Base-by-base conservation (phyloP, 2,329 filamentous ascomycete species). In the Bipolaris cookei region DNA sequence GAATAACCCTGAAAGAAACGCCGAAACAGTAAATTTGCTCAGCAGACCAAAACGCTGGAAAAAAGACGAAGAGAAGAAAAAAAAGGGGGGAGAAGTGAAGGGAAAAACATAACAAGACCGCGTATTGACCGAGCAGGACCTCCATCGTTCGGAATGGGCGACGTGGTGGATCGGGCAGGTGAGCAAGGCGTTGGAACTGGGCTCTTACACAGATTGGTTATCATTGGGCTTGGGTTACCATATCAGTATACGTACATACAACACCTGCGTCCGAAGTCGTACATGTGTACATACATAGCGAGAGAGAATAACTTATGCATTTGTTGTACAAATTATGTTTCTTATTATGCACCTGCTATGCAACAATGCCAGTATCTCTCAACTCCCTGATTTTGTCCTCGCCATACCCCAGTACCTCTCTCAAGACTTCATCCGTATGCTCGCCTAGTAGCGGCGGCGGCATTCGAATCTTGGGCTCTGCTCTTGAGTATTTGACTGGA, bases 401-500 rank as follows among this genome's bases (percentile, higher is more conserved):
- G 5, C 48, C 60, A 18, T 66, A 68, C 3, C 66, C 74, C 28
- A 76, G 49, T 34, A 73, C 39, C 43, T 74, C 67, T 23, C 59
- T 70, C 35, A 76, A 38, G 4, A 76, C 65, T 51, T 76, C 72
- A 51, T 71, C 66, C 0, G 73, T 76, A 57, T 76, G 73, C 56
- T 75, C 60, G 5, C 74, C 95, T 41, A 98, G 77, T n/a, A 89
- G 88, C 1, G 95, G 95, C 21, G 95, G 95, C 34, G 90, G 85
- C 2, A 81, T 89, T 23, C 94, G 83, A 34, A 96, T 87, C 8
- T 85, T 85, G 0, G 92, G 91, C 67, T 86, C 86, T 23, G 88
- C 90, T 65, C 93, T 87, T 4, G 92, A 97, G 75, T 93, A 96
- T 76, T 98, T 98, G 59, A 98, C 88, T 0, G 95, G 95, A 1